Percentiles rank a stretch among this genome's conserved stretches.
Conservation (phyloP, 2,329 filamentous ascomycete genomes). For the Fusarium penzigii region DNA sequence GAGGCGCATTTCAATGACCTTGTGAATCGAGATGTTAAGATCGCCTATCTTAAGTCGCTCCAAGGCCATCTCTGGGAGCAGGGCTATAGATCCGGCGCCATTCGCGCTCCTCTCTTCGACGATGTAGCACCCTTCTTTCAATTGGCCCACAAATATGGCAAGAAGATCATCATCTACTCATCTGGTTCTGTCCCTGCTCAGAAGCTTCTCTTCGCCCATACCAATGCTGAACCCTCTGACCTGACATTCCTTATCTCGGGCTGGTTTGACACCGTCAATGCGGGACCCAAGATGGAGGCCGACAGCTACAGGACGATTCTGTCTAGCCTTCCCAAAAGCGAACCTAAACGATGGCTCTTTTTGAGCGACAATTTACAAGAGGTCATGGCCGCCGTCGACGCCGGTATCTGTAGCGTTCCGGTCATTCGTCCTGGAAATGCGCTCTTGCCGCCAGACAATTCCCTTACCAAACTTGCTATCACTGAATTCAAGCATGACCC, state of each 20-base stretch:
- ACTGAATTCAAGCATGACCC: constrained; percentile 34
- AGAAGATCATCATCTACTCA: constrained; percentile 74
- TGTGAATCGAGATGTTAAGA: constrained; percentile 71
- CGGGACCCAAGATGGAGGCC: constrained; percentile 69
- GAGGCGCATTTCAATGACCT: constrained; percentile 70
- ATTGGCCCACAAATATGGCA: constrained; percentile 56
- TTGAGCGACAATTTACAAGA: constrained; percentile 77
- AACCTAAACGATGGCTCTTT: constrained; percentile 65
- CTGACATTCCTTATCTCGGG: constrained; percentile 59
- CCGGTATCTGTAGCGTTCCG: constrained; percentile 64
- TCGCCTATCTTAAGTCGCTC: constrained; percentile 74
- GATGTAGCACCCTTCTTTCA: constrained; percentile 69
- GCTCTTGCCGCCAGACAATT: constrained; percentile 53
- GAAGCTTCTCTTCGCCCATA: constrained; percentile 75
- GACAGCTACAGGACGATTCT: constrained; percentile 69
- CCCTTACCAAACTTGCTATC: constrained; percentile 36
- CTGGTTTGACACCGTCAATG: constrained; percentile 81
- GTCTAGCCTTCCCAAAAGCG: constrained; percentile 41
- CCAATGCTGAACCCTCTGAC: constrained; percentile 58
- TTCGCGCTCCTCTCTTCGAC: constrained; percentile 72
- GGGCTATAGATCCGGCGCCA: constrained; percentile 69
- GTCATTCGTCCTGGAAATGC: constrained; percentile 72
- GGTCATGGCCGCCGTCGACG: constrained; percentile 61
- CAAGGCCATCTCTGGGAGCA: constrained; percentile 78
- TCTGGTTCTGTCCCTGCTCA: constrained; percentile 80